Evolutionary conservation across 2,329 filamentous ascomycete genomes (phyloP).

Genomic region (Ambrosiella xylebori): DNA sequence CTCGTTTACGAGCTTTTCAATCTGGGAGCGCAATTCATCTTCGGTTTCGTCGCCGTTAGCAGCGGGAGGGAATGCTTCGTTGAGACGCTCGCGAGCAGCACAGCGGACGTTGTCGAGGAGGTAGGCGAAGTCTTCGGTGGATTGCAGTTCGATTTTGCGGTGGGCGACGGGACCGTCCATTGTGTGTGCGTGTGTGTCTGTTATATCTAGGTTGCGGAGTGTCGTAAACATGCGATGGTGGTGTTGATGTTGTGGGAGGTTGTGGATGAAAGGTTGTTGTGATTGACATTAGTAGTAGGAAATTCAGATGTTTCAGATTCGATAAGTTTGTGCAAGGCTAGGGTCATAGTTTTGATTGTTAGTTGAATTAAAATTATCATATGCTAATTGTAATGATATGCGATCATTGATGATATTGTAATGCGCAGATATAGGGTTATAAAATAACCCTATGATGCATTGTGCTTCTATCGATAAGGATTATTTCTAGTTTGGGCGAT

Average conservation of each 20-base stretch:
- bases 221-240: background rate
- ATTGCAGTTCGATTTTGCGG: constrained; percentile 65
- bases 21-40: constrained; percentile 39
- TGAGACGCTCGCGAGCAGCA: constrained; percentile 49
- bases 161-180: constrained; percentile 31
- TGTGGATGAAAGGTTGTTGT: background rate
- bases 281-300: too few relatives aligned
- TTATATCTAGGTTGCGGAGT: too few relatives aligned
- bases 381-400: too few relatives aligned
- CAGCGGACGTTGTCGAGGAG: constrained; percentile 52
- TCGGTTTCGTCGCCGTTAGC: constrained; percentile 24
- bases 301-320: too few relatives aligned
- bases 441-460: too few relatives aligned
- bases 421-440: too few relatives aligned
- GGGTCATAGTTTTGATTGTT: too few relatives aligned
- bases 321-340: too few relatives aligned
- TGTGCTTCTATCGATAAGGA: too few relatives aligned
- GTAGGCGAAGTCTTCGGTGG: constrained; percentile 54
- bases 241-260: background rate
- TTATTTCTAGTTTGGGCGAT: too few relatives aligned
- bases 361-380: too few relatives aligned
- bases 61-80: constrained; percentile 49
- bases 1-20: constrained; percentile 42
- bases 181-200: background rate
- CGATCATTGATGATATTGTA: too few relatives aligned